Base-by-base conservation (phyloP, 2,329 filamentous ascomycete species). In the Camptophora hylomeconis region DNA sequence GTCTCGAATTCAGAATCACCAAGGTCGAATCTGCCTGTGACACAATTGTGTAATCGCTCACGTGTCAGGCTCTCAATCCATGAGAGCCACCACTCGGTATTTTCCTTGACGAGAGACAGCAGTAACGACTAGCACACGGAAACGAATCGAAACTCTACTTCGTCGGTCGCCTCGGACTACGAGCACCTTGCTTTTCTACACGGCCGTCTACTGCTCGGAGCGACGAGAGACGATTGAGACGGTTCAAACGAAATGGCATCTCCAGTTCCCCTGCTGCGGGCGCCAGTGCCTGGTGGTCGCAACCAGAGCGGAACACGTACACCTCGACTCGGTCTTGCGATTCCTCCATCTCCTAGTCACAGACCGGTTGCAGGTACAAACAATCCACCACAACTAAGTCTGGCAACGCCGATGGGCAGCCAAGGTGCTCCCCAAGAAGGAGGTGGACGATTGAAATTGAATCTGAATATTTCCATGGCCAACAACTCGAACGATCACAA, bases 381-480 rank as follows among this genome's bases (percentile, higher is more conserved):
- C 17, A 38, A 43, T 10, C 72, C 80, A 16, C 84, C 84, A n/a
- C 76, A 77, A 35, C 65, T 94, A 24, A 79, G 82, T 46, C 67
- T 94, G 12, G 81, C 80, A 10, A 94, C 87, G 2, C 87, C 87
- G 3, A 84, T 83, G 76, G 83, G 83, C 35, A 82, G 74, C 50
- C 75, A 74, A 38, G 67, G 72, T 31, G 71, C 72, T 6, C 78
- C 82, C 4, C 76, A 84, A 48, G 79, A 67, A 73, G 56, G 72
- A 69, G 52, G 66, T 51, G 42, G 62, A 54, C 42, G 65, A 56
- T 23, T 23, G 11, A 31, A 31, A 13, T 25, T 31, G 28, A n/a
- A n/a, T n/a, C 52, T 58, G 18, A 51, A 44, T 15, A 42, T 42
- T 26, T 33, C 38, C 23, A 41, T 39, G 24, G 37, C 38, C n/a